phyloP scores from a whole-genome alignment of 139 green algal genomes.

The Eudorina sp. region DNA sequence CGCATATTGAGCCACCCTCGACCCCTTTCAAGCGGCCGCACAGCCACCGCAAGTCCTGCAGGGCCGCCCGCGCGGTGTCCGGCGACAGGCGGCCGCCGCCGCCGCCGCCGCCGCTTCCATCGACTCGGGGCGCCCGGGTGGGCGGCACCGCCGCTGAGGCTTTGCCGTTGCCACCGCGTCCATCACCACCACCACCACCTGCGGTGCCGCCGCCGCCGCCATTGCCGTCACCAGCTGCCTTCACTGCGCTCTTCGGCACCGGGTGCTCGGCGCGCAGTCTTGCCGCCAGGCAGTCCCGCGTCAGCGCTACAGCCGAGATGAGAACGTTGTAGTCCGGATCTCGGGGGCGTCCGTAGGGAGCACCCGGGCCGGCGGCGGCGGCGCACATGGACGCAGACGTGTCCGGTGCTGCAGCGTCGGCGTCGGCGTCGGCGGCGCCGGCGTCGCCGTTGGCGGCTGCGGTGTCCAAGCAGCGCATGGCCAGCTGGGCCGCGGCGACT shows the following conservation, averaged over 20 bases:
- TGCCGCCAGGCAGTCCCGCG: neutral
- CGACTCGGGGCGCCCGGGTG: no score
- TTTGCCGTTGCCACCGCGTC: neutral
- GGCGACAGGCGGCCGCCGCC: neutral
- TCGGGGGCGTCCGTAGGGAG: no score
- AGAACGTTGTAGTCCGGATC: no score
- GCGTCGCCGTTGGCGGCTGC: no score
- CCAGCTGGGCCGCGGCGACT: neutral
- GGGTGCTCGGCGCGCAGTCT: neutral
- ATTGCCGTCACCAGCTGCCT: no score
- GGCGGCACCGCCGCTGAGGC: no score
- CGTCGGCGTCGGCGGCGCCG: neutral
- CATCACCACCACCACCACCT: neutral
- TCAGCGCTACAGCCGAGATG: neutral
- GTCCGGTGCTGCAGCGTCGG: neutral
- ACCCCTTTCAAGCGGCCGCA: neutral
- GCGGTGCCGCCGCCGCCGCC: neutral
- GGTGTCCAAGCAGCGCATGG: neutral
- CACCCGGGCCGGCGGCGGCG: neutral
- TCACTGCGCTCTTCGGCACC: no score
- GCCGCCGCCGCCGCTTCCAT: neutral
- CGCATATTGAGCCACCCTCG: no score
- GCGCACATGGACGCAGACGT: neutral
- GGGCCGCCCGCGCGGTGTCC: neutral
- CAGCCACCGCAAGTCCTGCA: slow-evolving; percentile 34